Evolutionary conservation across 2,329 filamentous ascomycete species (phyloP).

Genomic region (Calcarisporium arbuscula): DNA sequence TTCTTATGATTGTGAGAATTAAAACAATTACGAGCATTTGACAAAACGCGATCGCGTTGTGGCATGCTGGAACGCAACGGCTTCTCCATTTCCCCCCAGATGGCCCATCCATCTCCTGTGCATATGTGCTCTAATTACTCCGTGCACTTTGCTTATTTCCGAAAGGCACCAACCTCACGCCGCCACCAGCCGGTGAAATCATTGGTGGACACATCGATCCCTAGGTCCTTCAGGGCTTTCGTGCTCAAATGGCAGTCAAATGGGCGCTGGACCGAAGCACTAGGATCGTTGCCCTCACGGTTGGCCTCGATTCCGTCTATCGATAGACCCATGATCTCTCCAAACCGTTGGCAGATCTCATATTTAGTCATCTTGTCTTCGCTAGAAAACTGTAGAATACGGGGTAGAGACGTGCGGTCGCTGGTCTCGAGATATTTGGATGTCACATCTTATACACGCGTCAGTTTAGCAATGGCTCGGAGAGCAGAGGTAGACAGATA

Average conservation of each 20-base stretch:
- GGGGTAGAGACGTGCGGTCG: slow-evolving; percentile 52
- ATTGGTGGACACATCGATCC: slow-evolving; percentile 66
- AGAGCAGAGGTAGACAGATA: slow-evolving; percentile 6
- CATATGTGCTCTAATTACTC: not conserved
- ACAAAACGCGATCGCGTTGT: too few relatives aligned
- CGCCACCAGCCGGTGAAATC: slow-evolving; percentile 81
- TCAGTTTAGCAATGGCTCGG: not conserved
- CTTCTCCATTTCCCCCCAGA: too few relatives aligned
- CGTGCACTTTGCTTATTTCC: slow-evolving; percentile 40
- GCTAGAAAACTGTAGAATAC: slow-evolving; percentile 75
- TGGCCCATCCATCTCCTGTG: not conserved
- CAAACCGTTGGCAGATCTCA: slow-evolving; percentile 74
- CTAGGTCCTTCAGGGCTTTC: slow-evolving; percentile 62
- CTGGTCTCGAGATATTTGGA: slow-evolving; percentile 55
- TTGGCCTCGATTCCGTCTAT: slow-evolving; percentile 63
- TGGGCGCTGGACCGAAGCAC: slow-evolving; percentile 67
- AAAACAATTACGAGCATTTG: too few relatives aligned
- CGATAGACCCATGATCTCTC: slow-evolving; percentile 71
- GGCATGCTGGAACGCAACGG: not conserved
- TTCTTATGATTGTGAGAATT: too few relatives aligned
- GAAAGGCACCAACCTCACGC: slow-evolving; percentile 53
- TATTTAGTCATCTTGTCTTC: slow-evolving; percentile 87
- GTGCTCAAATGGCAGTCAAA: slow-evolving; percentile 88
- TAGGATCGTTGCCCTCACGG: slow-evolving; percentile 64
- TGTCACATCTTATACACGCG: slow-evolving; percentile 57